Evolutionary conservation across 768 basidiomycete genomes (phyloP).

Genomic region (Boletus tylopilopsis): DNA sequence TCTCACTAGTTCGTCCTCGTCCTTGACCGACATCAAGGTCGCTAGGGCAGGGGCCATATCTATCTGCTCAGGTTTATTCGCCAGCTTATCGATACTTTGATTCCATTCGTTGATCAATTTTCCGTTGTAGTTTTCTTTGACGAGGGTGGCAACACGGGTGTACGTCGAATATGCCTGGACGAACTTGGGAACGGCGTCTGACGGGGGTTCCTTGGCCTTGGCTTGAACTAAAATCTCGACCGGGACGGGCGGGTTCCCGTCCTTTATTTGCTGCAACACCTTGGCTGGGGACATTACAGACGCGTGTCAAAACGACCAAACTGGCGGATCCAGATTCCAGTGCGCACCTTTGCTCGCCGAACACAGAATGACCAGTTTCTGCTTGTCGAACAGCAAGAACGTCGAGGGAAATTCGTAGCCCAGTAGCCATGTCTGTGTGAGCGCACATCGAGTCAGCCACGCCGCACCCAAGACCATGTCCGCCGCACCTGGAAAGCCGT

Average conservation of each 20-base stretch:
- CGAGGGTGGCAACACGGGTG: constrained; percentile 66
- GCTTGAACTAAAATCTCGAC: constrained; percentile 78
- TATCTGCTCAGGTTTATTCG: constrained; percentile 64
- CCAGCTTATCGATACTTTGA: constrained; percentile 49
- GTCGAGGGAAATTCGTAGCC: constrained; percentile 98
- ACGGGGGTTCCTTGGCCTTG: constrained; percentile 73
- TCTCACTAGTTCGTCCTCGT: constrained; percentile 86
- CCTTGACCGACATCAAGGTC: constrained; percentile 79
- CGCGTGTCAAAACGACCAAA: constrained; percentile 11
- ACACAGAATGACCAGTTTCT: constrained; percentile 75
- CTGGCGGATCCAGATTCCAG: background rate
- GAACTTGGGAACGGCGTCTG: constrained; percentile 71
- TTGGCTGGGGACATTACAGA: constrained; percentile 56
- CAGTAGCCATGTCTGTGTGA: constrained; percentile 88
- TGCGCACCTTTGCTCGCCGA: constrained; percentile 81
- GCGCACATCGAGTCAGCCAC: constrained; percentile 3
- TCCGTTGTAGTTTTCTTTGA: constrained; percentile 82
- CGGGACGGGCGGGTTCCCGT: constrained; percentile 50
- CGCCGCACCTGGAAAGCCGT: constrained; percentile 81
- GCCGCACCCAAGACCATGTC: background rate
- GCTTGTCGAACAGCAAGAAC: constrained; percentile 75
- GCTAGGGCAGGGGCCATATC: constrained; percentile 80
- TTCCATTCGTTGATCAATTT: constrained; percentile 90
- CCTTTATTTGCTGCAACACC: constrained; percentile 75
- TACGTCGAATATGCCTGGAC: constrained; percentile 56